phyloP scores from a whole-genome alignment of 345 rosid species.

The Salix exigua region DNA sequence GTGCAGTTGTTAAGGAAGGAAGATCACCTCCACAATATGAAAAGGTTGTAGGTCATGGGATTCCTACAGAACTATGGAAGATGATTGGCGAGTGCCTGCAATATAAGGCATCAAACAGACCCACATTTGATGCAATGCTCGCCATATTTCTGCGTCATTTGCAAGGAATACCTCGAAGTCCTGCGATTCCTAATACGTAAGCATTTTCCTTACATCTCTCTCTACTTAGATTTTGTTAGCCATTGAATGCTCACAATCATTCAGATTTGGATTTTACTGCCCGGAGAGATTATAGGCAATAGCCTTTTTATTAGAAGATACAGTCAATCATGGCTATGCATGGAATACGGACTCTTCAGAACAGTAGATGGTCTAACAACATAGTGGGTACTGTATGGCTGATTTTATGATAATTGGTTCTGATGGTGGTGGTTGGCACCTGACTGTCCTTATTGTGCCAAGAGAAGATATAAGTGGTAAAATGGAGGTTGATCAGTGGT shows the following conservation, averaged over 20 bases:
- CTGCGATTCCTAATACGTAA: constrained; percentile 89
- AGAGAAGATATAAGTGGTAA: no score
- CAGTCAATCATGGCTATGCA: no score
- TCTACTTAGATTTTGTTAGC: not conserved
- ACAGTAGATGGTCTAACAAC: no score
- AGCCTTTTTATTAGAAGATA: no score
- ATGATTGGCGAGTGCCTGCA: constrained; percentile 98
- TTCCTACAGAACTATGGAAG: constrained; percentile 93
- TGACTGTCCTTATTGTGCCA: no score
- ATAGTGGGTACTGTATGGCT: no score
- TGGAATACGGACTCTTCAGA: no score
- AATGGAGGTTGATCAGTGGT: no score
- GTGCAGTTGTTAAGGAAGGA: constrained; percentile 77
- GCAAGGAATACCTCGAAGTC: constrained; percentile 87
- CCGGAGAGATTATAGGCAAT: no score
- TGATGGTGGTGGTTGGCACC: no score
- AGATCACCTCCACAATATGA: constrained; percentile 94
- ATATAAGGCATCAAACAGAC: constrained; percentile 86
- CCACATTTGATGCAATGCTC: constrained; percentile 84
- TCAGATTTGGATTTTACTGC: no score
- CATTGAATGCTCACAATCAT: not conserved
- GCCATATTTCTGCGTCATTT: constrained; percentile 85
- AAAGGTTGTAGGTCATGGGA: constrained; percentile 95
- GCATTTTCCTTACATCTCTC: constrained; percentile 13
- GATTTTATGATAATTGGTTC: no score